Evolutionary conservation across 352 stramenopile genomes (phyloP).

Genomic region (Phytopythium aichiense): DNA sequence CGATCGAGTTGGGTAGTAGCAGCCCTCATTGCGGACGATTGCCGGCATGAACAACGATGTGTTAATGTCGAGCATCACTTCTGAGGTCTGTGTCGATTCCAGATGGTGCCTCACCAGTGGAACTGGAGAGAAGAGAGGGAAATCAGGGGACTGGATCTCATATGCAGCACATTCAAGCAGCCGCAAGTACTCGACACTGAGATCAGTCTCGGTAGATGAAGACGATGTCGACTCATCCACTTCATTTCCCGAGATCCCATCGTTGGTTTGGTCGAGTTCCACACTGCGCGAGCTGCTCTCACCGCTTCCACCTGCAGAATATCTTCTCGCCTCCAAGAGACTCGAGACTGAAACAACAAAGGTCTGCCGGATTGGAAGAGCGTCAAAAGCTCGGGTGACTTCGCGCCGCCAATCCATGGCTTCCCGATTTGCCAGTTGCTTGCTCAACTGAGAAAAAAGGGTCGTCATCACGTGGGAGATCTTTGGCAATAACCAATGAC

Average conservation of each 20-base stretch:
- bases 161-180: slow-evolving; percentile 38
- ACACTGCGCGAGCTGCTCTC: not conserved
- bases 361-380: slow-evolving; percentile 28
- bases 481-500: not conserved
- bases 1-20: slow-evolving; percentile 13
- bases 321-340: not conserved
- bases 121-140: slow-evolving; percentile 49
- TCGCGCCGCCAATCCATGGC: not conserved
- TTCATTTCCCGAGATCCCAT: slow-evolving; percentile 12
- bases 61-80: slow-evolving; percentile 51
- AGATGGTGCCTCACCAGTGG: not conserved
- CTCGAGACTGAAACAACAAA: slow-evolving; percentile 28
- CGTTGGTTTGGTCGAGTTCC: not conserved
- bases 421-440: slow-evolving; percentile 11
- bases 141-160: slow-evolving; percentile 56
- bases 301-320: not conserved
- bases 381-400: slow-evolving; percentile 18
- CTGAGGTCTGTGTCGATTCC: not conserved
- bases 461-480: not conserved
- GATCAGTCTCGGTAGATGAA: slow-evolving; percentile 16
- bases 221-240: slow-evolving; percentile 11
- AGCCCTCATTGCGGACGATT: not conserved
- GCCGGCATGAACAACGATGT: slow-evolving; percentile 24
- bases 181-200: slow-evolving; percentile 29
- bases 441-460: slow-evolving; percentile 22